These are phyloP conservation scores for Dactylellina cionopaga DNA, from an alignment of 2,329 filamentous ascomycete genomes.

Conservation along the genomic window DNA sequence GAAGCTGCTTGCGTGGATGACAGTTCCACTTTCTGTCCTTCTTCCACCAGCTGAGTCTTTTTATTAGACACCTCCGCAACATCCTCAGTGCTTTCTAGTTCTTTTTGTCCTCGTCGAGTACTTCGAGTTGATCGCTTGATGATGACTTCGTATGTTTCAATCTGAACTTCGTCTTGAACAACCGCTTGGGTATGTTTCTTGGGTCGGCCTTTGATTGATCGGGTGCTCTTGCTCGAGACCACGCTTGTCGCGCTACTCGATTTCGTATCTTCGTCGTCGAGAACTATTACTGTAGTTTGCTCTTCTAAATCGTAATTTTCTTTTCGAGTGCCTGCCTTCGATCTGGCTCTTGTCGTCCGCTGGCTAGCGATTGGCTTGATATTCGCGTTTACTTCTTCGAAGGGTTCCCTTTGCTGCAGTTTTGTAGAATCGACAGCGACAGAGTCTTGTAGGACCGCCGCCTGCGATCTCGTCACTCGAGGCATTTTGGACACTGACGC, in stretches of 20 bases:
- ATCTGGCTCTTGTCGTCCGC: conserved; percentile 23
- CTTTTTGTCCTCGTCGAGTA: conserved; percentile 10
- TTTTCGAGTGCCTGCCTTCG: conserved; percentile 36
- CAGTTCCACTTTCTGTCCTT: not conserved
- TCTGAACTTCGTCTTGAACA: conserved; percentile 23
- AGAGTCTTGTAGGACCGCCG: conserved; percentile 25
- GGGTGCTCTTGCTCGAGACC: conserved; percentile 8
- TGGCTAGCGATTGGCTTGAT: conserved; percentile 6
- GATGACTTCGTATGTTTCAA: conserved; percentile 32
- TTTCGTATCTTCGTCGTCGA: conserved; percentile 11
- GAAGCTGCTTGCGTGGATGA: not conserved
- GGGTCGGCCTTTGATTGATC: conserved; percentile 10
- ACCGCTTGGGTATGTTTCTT: conserved; percentile 11
- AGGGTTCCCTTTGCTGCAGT: conserved; percentile 26
- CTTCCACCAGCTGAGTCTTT: not conserved
- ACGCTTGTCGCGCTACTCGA: conserved; percentile 10
- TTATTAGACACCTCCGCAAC: not conserved
- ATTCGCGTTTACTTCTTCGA: conserved; percentile 42
- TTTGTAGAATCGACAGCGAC: conserved; percentile 2
- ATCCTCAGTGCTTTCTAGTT: not conserved
- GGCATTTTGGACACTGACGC: conserved; percentile 29
- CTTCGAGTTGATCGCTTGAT: conserved; percentile 38
- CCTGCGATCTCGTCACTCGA: conserved; percentile 35
- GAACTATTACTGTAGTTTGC: not conserved
- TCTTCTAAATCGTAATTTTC: conserved; percentile 28